Conservation (phyloP, 2,329 filamentous ascomycete genomes). For the Colletotrichum falcatum region DNA sequence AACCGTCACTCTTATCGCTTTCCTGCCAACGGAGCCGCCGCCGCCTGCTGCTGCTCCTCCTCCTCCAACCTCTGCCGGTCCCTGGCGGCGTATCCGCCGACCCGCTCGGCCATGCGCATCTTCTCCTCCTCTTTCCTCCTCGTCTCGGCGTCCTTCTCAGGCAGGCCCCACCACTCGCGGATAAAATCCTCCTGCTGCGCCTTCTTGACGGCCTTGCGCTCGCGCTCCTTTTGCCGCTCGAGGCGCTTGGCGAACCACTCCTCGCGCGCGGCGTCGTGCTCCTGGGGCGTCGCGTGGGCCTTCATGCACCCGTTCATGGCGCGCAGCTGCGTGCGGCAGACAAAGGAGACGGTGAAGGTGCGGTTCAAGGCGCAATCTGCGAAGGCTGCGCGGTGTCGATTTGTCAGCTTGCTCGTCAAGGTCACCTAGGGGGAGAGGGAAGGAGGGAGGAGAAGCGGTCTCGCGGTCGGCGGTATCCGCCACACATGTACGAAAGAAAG, state of each 20-base stretch:
- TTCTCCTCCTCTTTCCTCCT: slow-evolving; percentile 65
- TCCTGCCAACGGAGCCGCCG: slow-evolving; percentile 19
- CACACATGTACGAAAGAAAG: neutral
- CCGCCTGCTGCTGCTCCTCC: slow-evolving; percentile 17
- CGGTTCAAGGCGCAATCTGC: slow-evolving; percentile 88
- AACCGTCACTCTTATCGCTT: slow-evolving; percentile 13
- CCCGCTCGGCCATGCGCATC: slow-evolving; percentile 61
- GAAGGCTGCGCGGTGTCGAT: slow-evolving; percentile 73
- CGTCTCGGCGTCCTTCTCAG: slow-evolving; percentile 65
- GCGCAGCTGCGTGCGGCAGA: slow-evolving; percentile 82
- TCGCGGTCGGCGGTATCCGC: neutral
- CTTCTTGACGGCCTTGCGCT: slow-evolving; percentile 70
- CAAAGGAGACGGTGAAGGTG: slow-evolving; percentile 89
- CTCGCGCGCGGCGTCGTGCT: slow-evolving; percentile 88
- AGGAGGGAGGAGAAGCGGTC: neutral
- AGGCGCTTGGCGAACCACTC: slow-evolving; percentile 90
- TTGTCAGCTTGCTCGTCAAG: neutral
- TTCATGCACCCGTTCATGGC: slow-evolving; percentile 97
- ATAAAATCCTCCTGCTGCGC: slow-evolving; percentile 74
- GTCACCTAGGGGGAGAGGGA: neutral
- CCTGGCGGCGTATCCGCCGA: slow-evolving; percentile 64
- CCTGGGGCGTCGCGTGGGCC: slow-evolving; percentile 82
- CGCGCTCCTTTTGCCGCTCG: slow-evolving; percentile 75
- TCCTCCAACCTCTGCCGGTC: slow-evolving; percentile 48
- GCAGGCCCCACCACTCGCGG: slow-evolving; percentile 76